These are phyloP conservation scores for Penicillium coffeae DNA, from an alignment of 495 filamentous ascomycete genomes.

Conservation along the genomic window DNA sequence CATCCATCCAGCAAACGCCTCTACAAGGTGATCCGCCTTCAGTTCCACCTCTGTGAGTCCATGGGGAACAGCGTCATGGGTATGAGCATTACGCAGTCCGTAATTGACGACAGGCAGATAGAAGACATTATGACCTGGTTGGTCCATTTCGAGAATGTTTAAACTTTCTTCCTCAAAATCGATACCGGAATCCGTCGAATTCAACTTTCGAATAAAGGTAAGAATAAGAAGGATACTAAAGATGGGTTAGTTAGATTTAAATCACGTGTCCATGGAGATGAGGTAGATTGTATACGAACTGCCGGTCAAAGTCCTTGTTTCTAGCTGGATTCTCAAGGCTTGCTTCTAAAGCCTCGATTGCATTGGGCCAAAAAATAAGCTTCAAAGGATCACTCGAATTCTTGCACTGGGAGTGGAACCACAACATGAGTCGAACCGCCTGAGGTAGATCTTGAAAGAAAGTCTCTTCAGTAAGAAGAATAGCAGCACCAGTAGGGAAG, in stretches of 20 bases:
- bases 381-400: too few species aligned
- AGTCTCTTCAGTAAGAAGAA: conserved; percentile 60
- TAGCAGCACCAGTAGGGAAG: conserved; percentile 54
- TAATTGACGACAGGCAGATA: background rate
- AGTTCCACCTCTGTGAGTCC: conserved; percentile 20
- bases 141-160: background rate
- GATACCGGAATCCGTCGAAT: conserved; percentile 4
- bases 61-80: conserved; percentile 15
- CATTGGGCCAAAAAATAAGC: conserved; percentile 37
- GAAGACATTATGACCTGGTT: background rate
- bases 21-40: conserved; percentile 36
- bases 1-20: conserved; percentile 45
- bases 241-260: background rate
- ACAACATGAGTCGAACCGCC: conserved; percentile 51
- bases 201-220: conserved; percentile 24
- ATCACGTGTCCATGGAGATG: too few species aligned
- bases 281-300: conserved; percentile 17
- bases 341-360: conserved; percentile 36
- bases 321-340: conserved; percentile 9
- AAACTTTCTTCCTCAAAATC: conserved; percentile 11
- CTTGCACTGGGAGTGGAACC: too few species aligned
- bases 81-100: conserved; percentile 16
- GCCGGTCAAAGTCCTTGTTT: conserved; percentile 10
- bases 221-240: conserved; percentile 27
- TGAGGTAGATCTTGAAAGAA: conserved; percentile 48